A percentile compares a stretch with the other conserved stretches of the same genome.
Evolutionary conservation across 192 early-diverging fungal genomes (phyloP).

Genomic region (Gonapodya prolifera): DNA sequence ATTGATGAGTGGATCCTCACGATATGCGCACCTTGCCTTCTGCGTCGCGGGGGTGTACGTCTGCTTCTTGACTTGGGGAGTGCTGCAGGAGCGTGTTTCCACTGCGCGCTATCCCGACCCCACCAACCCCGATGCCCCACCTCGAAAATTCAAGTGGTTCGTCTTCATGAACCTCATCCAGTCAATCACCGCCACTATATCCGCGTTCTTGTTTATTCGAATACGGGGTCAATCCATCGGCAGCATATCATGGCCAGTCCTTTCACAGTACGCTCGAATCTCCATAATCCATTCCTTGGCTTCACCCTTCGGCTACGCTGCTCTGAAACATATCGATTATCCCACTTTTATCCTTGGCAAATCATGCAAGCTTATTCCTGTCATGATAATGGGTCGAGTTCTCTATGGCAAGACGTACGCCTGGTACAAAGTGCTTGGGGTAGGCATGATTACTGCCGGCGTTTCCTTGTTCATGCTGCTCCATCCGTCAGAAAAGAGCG

Average conservation of each 20-base stretch:
- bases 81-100: slow-evolving; percentile 86
- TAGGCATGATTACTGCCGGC: slow-evolving; percentile 74
- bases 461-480: slow-evolving; percentile 90
- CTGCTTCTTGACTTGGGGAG: slow-evolving; percentile 93
- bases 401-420: slow-evolving; percentile 82
- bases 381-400: slow-evolving; percentile 88
- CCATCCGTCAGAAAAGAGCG: slow-evolving; percentile 25
- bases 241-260: slow-evolving; percentile 15
- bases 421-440: slow-evolving; percentile 75
- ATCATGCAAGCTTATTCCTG: slow-evolving; percentile 92
- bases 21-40: slow-evolving; percentile 35
- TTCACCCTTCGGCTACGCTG: slow-evolving; percentile 85
- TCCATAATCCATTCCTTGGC: slow-evolving; percentile 60
- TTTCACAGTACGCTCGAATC: slow-evolving; percentile 59
- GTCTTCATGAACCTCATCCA: slow-evolving; percentile 86
- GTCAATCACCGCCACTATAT: slow-evolving; percentile 57
- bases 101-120: slow-evolving; percentile 50
- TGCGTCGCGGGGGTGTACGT: slow-evolving; percentile 78
- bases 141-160: slow-evolving; percentile 68
- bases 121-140: slow-evolving; percentile 32
- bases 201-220: slow-evolving; percentile 65
- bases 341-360: slow-evolving; percentile 94
- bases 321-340: slow-evolving; percentile 90
- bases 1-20: not conserved
- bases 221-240: slow-evolving; percentile 33